phyloP scores from a whole-genome alignment of 2,329 filamentous ascomycete species.

The Ceratocystiopsis brevicomis region DNA sequence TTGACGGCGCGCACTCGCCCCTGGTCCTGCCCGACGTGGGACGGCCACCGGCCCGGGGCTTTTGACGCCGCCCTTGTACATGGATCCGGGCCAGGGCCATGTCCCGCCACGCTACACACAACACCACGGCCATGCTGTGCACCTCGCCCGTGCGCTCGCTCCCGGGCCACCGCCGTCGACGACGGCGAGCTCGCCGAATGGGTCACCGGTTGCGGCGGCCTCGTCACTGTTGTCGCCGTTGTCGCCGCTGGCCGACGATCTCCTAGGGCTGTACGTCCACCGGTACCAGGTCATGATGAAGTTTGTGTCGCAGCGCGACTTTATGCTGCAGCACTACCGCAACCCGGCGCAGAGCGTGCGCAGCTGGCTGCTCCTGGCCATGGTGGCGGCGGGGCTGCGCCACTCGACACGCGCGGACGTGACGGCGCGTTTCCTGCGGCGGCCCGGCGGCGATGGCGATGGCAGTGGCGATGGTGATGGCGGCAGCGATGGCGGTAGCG shows the following conservation, averaged over 20 bases:
- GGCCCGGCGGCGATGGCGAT: background rate
- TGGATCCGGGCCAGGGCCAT: no score
- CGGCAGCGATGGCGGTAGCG: background rate
- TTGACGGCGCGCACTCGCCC: slow-evolving; percentile 1
- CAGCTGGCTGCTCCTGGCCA: slow-evolving; percentile 4
- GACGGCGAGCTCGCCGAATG: no score
- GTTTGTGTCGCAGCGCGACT: slow-evolving; percentile 3
- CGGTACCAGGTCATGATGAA: slow-evolving; percentile 6
- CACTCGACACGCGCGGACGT: slow-evolving; percentile 3
- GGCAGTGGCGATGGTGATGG: no score
- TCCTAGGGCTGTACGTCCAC: slow-evolving; percentile 4
- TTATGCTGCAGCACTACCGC: slow-evolving; percentile 1
- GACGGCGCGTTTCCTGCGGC: background rate
- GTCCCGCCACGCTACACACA: no score
- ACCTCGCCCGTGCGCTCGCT: no score
- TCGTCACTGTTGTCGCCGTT: background rate
- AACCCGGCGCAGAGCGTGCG: background rate
- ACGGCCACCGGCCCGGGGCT: background rate
- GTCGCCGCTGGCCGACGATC: slow-evolving; percentile 3
- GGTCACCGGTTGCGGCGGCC: background rate
- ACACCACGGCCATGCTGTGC: no score
- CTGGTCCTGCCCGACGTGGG: background rate
- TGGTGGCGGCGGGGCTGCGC: slow-evolving; percentile 4
- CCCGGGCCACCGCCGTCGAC: no score
- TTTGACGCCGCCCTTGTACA: no score